Base-by-base conservation (phyloP, 371 early-diverging fungal species). In the Lichtheimia ramosa region DNA sequence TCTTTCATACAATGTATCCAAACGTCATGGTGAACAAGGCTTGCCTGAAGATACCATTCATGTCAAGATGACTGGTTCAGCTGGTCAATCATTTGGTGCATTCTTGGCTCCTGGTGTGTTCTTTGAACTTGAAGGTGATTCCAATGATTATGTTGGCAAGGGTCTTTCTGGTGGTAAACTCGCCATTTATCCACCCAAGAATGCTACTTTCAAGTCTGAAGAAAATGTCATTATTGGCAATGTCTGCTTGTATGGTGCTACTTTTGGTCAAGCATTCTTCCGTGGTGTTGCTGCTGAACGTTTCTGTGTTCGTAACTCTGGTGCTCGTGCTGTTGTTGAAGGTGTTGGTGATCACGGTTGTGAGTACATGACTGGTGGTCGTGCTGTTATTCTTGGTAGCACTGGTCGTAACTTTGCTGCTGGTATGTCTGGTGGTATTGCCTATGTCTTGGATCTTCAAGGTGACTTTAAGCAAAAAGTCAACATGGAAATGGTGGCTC, bases 71-170 rank as follows among this genome's bases (percentile, higher is more conserved):
- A 85, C 69, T 27, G 98, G 98, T n/a, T 95, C 95, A 40, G 98
- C 97, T 5, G 98, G 98, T 64, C 98, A 98, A 81, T 93, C 94
- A 4, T 83, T 96, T 46, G 98, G 96, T 65, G 97, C 96, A 23
- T 98, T 96, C 85, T 74, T 97, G 49, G 93, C 94, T 23, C 82
- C 87, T n/a, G 97, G 97, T 65, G 79, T 97, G 57, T 87, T 89
- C 27, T 80, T 98, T 28, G 93, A 93, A 62, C 80, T 98, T 48
- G 96, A 98, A 72, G 98, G 98, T 62, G 98, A 97, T 69, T 87
- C 96, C 18, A 98, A 98, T 81, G 98, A 97, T 78, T 98, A 97
- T 66, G 97, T 96, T 43, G 98, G 98, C 63, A 98, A 98, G 83
- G 98, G 98, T 59, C 83, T 98, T 40, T 94, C 94, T 20, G 97